Conservation (phyloP, 2,329 filamentous ascomycete species). For the Fusarium hostae region DNA sequence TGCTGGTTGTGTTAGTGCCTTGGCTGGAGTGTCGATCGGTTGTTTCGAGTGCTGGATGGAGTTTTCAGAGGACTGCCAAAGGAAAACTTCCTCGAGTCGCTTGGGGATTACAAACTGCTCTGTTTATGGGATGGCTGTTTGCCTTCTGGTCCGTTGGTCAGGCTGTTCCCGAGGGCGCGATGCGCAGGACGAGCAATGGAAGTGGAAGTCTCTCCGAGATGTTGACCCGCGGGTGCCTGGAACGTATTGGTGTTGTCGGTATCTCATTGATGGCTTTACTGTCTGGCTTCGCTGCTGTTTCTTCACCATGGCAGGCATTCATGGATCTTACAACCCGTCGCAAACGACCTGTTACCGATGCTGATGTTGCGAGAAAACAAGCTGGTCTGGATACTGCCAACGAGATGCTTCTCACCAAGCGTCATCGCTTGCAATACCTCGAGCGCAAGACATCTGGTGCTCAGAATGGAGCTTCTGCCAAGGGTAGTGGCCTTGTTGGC, state of each 20-base stretch:
- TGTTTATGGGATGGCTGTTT: conserved; percentile 76
- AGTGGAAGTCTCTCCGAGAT: conserved; percentile 50
- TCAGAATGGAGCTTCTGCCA: conserved; percentile 38
- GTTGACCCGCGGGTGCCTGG: conserved; percentile 66
- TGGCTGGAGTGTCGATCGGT: conserved; percentile 81
- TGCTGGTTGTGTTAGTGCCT: conserved; percentile 80
- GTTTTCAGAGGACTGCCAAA: conserved; percentile 67
- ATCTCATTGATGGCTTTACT: conserved; percentile 87
- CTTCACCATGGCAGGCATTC: conserved; percentile 86
- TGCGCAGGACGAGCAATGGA: conserved; percentile 39
- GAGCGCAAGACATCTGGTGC: conserved; percentile 67
- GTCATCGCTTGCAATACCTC: conserved; percentile 75
- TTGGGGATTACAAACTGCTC: conserved; percentile 70
- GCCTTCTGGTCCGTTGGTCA: conserved; percentile 81
- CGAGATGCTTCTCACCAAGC: conserved; percentile 82
- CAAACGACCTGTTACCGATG: conserved; percentile 73
- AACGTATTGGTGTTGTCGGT: conserved; percentile 83
- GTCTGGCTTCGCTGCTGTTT: conserved; percentile 91
- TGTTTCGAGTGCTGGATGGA: conserved; percentile 67
- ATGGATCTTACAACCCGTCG: conserved; percentile 65
- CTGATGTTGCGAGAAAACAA: conserved; percentile 80
- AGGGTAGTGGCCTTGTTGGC: conserved; percentile 69
- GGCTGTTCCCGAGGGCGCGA: conserved; percentile 61
- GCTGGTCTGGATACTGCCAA: conserved; percentile 80
- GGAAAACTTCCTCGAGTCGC: conserved; percentile 68